Base-by-base conservation (phyloP, 2,329 filamentous ascomycete genomes). In the Knoxdaviesia proteae region DNA sequence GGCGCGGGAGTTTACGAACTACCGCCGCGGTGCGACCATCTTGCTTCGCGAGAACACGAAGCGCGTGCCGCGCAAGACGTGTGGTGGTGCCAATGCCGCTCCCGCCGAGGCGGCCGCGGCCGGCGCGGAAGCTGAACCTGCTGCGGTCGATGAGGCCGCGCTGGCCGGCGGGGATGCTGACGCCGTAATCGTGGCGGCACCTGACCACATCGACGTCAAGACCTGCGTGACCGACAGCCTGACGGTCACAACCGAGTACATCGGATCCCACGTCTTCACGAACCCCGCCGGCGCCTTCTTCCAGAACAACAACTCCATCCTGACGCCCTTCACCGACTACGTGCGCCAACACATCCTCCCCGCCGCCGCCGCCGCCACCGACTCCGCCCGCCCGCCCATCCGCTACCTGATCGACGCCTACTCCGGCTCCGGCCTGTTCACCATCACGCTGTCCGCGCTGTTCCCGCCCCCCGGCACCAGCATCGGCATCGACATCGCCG, bases 261-360 rank as follows among this genome's bases (percentile, higher is more conserved):
- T 98, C 48, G 84, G 80, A 54, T 63, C 76, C 58, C 90, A 80
- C 63, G 66, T 77, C 54, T 94, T 98, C 63, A 78, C 78, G 57
- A 96, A 93, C 63, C 84, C 82, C 3, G 90, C 90, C 7, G 87
- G 87, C 46, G 77, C 84, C 42, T 98, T 98, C 65, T 98, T 98
- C 72, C 90, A 98, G 57, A 98, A 98, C 69, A 98, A 98, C 71
- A 96, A 96, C 67, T 92, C 86, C 44, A 96, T 98, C 60, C 77
- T 98, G 30, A 76, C 83, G 32, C 62, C 66, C 10, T 93, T 96
- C 61, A 93, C 86, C 9, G 69, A 75, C 49, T 94, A 92, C 64
- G 83, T 96, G 56, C 81, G 84, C 48, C 68, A 80, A 35, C 73
- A 80, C 58, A 81, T 88, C 53, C 66, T 87, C 2, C 77, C 76